Conservation (phyloP, 1,284 basidiomycete genomes). For the Sanghuangporus sanghuang region DNA sequence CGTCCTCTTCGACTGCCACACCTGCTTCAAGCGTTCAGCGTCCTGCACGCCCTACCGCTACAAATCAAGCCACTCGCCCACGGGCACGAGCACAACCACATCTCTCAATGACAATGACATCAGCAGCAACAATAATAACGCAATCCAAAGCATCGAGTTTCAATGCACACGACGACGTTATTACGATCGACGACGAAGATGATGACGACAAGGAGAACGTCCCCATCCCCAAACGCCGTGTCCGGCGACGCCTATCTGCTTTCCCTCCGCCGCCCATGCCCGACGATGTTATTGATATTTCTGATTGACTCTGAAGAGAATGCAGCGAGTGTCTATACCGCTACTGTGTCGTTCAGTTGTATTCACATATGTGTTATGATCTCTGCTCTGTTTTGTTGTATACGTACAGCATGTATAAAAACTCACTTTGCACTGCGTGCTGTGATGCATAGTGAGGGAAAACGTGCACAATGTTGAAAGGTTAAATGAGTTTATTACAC, state of each 20-base stretch:
- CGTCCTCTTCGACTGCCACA: background rate
- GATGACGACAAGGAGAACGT: slow-evolving; percentile 61
- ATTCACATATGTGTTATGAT: background rate
- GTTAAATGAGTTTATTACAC: too few relatives aligned
- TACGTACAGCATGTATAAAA: too few relatives aligned
- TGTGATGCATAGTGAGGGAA: too few relatives aligned
- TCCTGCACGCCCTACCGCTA: background rate
- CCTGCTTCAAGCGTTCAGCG: background rate
- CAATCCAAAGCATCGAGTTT: background rate
- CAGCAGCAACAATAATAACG: background rate
- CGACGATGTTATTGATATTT: slow-evolving; percentile 44
- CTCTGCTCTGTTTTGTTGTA: too few relatives aligned
- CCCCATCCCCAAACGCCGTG: slow-evolving; percentile 44
- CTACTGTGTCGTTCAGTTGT: background rate
- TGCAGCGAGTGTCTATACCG: background rate
- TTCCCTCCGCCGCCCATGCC: slow-evolving; percentile 3
- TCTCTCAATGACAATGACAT: too few relatives aligned
- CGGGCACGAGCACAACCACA: background rate
- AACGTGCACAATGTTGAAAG: too few relatives aligned
- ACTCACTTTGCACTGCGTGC: too few relatives aligned
- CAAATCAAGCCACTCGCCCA: slow-evolving; percentile 1
- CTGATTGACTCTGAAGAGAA: slow-evolving; percentile 30
- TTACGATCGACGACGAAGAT: slow-evolving; percentile 41
- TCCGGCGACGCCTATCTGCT: slow-evolving; percentile 35
- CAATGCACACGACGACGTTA: slow-evolving; percentile 24